These are phyloP conservation scores for Schizophyllum commune DNA, from an alignment of 1,284 basidiomycete species.

Conservation along the genomic window DNA sequence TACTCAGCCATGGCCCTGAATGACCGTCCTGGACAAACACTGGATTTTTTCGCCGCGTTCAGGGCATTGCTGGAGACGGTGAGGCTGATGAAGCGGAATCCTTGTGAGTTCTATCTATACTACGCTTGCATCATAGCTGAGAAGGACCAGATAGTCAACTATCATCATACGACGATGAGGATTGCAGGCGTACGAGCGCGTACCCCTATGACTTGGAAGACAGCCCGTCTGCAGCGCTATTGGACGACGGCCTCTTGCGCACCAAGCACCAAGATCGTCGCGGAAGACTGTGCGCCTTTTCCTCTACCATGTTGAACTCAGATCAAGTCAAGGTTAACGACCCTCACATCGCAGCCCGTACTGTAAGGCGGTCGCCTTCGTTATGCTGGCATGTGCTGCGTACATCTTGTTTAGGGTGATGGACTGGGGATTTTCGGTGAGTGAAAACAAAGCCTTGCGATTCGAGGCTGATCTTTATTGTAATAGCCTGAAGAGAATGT, in stretches of 20 bases:
- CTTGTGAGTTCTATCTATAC: no score
- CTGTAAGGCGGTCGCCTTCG: background rate
- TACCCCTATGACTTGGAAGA: background rate
- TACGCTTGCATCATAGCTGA: background rate
- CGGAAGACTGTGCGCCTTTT: no score
- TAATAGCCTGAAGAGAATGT: constrained; percentile 39
- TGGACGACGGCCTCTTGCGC: background rate
- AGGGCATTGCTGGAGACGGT: no score
- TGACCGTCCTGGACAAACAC: no score
- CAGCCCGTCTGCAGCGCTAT: background rate
- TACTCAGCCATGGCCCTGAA: no score
- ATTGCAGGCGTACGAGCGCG: background rate
- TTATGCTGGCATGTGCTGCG: background rate
- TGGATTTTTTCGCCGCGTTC: no score
- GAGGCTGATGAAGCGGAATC: no score
- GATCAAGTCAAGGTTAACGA: no score
- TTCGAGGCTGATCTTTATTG: background rate
- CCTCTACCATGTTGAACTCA: no score
- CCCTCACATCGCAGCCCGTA: no score
- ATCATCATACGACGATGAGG: background rate
- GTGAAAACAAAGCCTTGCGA: background rate
- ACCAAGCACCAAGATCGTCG: background rate
- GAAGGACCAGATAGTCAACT: background rate
- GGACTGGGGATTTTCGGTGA: background rate
- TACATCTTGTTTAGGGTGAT: background rate